Evolutionary conservation across 192 early-diverging fungal genomes (phyloP), one percentile per base, ranked within the genome.

Genomic region (Coemansia asiatica): DNA sequence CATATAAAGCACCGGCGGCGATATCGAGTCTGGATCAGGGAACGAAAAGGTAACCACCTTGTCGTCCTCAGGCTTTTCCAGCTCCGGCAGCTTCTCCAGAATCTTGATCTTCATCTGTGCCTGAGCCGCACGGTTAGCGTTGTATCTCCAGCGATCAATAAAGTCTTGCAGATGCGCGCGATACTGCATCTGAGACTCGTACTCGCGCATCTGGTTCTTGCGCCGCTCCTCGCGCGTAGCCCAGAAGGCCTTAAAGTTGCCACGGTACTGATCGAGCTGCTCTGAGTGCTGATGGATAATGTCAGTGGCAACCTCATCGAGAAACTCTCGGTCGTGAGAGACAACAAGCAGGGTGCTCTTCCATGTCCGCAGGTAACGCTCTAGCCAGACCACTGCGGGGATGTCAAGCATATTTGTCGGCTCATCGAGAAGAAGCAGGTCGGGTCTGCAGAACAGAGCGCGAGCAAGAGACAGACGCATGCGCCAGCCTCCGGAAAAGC

Each of bases 401-500:
- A 99, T 90, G 84, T 92, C 89, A 83, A 94, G 82, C 90, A 93
- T 92, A 78, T 94, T 94, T 63, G 89, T 91, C 60, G 92, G 92
- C 85, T 94, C 92, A 70, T 98, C 97, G 38, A 99, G 89, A 60
- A 94, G 82, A 61, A 94, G 83, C 69, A 93, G 68, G 79, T 93
- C 91, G 26, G 98, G 98, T 57, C 90, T 92, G 72, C 94, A 93
- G 85, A 99, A 99, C 70, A 99, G 87, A 2, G 98, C 95, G 60
- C 94, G 88, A 6, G 96, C 95, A 58, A 99, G 87, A 4, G 95
- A 92, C 50, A 99, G 87, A 68, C 98, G 87, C 98, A 99, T 99
- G 67, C 96, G 89, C 98, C 98, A 99, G 74, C 98, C 98, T 80
- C 98, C 98, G 60, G 95, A 97, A 61, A 99, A 91, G 71, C 94